Conservation (phyloP, 73 alveolate species). For the Stentor coeruleus region DNA sequence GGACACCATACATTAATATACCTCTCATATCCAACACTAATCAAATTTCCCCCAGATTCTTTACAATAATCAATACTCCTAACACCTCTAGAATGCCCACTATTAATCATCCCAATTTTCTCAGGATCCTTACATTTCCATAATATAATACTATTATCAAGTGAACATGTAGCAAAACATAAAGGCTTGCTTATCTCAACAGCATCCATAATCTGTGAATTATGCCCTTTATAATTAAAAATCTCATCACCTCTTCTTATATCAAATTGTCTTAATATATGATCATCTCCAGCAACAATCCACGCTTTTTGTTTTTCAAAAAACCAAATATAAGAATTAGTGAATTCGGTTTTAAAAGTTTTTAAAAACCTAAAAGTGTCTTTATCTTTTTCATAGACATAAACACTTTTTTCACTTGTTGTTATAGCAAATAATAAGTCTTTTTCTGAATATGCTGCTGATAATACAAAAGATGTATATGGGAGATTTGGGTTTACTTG, state of each 20-base stretch:
- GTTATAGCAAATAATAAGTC: conserved; percentile 43
- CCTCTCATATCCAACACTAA: conserved; percentile 90
- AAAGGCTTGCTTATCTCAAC: conserved; percentile 70
- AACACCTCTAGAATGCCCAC: conserved; percentile 76
- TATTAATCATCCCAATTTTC: conserved; percentile 59
- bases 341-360: conserved; percentile 35
- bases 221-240: conserved; percentile 53
- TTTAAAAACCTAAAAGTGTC: conserved; percentile 30
- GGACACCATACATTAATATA: conserved; percentile 83
- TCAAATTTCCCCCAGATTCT: conserved; percentile 74
- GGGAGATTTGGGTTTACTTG: conserved; percentile 35
- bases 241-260: conserved; percentile 52
- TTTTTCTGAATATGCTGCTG: conserved; percentile 48
- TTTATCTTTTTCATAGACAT: conserved; percentile 41
- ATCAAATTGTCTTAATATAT: conserved; percentile 65
- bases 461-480: conserved; percentile 39
- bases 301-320: conserved; percentile 69
- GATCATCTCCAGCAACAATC: conserved; percentile 55
- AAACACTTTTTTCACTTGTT: conserved; percentile 50
- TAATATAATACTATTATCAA: conserved; percentile 76
- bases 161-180: conserved; percentile 78
- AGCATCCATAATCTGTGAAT: conserved; percentile 72
- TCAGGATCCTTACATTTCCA: conserved; percentile 66
- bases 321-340: conserved; percentile 74
- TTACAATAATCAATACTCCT: conserved; percentile 79